Base-by-base conservation (phyloP, 306 rosid genomes). In the Quercus rubra region DNA sequence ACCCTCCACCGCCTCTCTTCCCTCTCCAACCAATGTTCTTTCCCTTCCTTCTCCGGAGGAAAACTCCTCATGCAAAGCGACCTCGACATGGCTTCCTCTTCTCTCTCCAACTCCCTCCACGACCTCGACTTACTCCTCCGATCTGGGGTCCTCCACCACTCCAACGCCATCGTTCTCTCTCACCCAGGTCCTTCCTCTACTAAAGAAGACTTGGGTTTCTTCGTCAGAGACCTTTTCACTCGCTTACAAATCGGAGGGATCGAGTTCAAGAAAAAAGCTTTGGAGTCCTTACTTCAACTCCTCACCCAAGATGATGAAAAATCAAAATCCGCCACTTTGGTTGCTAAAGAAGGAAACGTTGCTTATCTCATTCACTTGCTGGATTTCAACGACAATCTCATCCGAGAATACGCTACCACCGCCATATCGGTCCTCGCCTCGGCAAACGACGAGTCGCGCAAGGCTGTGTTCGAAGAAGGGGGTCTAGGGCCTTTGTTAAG, bases 31-130 rank as follows among this genome's bases (percentile, higher is more conserved):
- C 88, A 79, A 70, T 88, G 89, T 69, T 70, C 86, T 66, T 61
- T 77, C 57, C 10, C 83, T 3, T 74, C 77, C 68, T 86, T 83
- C 71, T 33, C 84, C 59, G 89, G 91, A 54, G 89, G 91, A 4
- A 88, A 88, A 83, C 91, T 88, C 67, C 91, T 57, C 70, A 81
- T 88, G 88, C 91, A 88, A 85, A 88, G 89, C 77, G 91, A 88
- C 86, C 82, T 88, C 70, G 89, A 88, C 74, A 88, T 88, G 88
- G 89, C 88, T 12, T 67, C 86, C 10, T 64, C 88, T 5, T 71
- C 91, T 19, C 89, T 88, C 74, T 23, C 86, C 28, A 73, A 72
- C 18, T 89, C 80, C 25, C 89, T 88, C 78, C 68, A 54, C 23
- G 89, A 88, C 86, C 89, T 88, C 38, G 89, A 88, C 70, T 76